A percentile compares a stretch with the other conserved stretches of the same genome.
Evolutionary conservation across 2,329 filamentous ascomycete genomes (phyloP).

Genomic region (Beauveria sp.): DNA sequence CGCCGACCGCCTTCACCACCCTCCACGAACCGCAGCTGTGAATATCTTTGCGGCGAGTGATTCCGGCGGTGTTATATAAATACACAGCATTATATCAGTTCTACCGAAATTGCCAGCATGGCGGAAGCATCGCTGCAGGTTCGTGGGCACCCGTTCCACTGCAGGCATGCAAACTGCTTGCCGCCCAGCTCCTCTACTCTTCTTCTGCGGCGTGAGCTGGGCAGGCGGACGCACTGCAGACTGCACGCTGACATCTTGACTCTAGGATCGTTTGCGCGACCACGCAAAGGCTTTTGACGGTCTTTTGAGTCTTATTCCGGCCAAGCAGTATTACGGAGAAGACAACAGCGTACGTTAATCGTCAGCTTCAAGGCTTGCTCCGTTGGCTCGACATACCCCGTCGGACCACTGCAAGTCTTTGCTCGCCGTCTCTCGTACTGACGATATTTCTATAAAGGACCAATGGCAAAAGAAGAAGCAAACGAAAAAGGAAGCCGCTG

Average conservation of each 20-base stretch:
- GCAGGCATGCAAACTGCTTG: not conserved
- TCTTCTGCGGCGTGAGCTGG: slow-evolving; percentile 1
- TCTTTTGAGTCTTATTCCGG: slow-evolving; percentile 78
- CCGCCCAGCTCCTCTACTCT: not conserved
- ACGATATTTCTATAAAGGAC: slow-evolving; percentile 47
- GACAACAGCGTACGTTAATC: slow-evolving; percentile 65
- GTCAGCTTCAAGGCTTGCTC: slow-evolving; percentile 1
- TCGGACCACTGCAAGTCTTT: slow-evolving; percentile 6
- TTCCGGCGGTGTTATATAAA: not conserved
- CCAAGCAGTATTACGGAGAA: slow-evolving; percentile 83
- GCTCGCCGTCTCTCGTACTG: not conserved
- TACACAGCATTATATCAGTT: not conserved
- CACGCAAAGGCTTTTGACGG: slow-evolving; percentile 75
- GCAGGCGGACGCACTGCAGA: not conserved
- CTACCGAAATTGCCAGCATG: slow-evolving; percentile 24
- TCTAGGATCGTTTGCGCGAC: slow-evolving; percentile 48
- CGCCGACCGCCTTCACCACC: slow-evolving; percentile 14
- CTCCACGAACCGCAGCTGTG: slow-evolving; percentile 1
- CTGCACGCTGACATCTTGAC: not conserved
- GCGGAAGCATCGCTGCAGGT: slow-evolving; percentile 40
- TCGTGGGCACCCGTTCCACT: slow-evolving; percentile 23
- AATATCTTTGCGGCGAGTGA: slow-evolving; percentile 1
- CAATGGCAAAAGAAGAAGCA: slow-evolving; percentile 95
- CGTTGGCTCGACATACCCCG: slow-evolving; percentile 4
- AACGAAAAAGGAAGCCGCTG: slow-evolving; percentile 78